Percentiles rank a stretch among this genome's conserved stretches.
These are phyloP conservation scores for Croton setiger DNA, from an alignment of 441 rosid genomes.

Conservation along the genomic window DNA sequence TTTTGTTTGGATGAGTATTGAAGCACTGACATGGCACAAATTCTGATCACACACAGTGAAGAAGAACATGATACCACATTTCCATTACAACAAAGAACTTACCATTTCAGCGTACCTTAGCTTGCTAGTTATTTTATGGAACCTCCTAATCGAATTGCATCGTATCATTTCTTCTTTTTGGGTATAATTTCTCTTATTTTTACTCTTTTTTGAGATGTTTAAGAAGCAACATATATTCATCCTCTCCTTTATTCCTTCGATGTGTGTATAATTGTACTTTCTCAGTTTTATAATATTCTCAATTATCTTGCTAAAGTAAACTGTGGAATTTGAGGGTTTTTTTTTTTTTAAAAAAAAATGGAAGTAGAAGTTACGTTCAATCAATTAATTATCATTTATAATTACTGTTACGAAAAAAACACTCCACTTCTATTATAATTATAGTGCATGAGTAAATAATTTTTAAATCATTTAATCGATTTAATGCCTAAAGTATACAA, in stretches of 20 bases:
- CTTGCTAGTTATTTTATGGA: not conserved
- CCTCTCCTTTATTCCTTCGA: conserved; percentile 1
- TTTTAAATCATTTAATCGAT: too few relatives aligned
- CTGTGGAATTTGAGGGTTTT: not conserved
- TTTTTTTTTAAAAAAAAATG: too few relatives aligned
- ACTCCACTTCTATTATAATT: too few relatives aligned
- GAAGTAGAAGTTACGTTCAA: too few relatives aligned
- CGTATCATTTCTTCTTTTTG: not conserved
- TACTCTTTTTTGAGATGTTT: not conserved
- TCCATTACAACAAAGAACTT: conserved; percentile 24
- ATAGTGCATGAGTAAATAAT: too few relatives aligned
- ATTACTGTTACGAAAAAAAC: too few relatives aligned
- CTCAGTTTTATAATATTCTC: conserved; percentile 7
- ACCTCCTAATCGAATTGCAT: not conserved
- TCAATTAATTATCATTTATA: too few relatives aligned
- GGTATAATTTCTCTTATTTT: not conserved
- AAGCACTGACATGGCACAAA: conserved; percentile 23
- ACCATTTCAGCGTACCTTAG: conserved; percentile 15
- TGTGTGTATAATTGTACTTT: not conserved
- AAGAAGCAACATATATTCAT: conserved; percentile 7
- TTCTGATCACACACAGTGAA: conserved; percentile 22
- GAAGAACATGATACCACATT: conserved; percentile 13
- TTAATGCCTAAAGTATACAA: too few relatives aligned
- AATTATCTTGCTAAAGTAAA: conserved; percentile 1
- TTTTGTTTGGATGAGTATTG: conserved; percentile 3